Base-by-base conservation (phyloP, 2,329 filamentous ascomycete species). In the Coccinonectria pachysandricola region DNA sequence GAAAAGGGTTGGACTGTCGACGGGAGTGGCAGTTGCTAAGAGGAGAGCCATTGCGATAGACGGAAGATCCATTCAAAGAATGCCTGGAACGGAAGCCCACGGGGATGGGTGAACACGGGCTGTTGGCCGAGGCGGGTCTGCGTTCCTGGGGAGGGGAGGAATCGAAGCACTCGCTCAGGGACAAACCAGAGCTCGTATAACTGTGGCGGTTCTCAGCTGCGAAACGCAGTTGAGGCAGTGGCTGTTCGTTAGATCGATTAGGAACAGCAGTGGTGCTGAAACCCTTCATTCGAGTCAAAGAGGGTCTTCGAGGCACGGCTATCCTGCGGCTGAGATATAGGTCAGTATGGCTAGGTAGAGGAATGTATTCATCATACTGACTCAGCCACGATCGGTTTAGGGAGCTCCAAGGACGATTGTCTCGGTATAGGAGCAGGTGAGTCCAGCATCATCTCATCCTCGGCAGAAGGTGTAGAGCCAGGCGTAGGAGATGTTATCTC, bases 131-230 rank as follows among this genome's bases (percentile, higher is more conserved):
- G 28, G 70, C 61, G 14, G 71, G 61, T 28, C 73, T 65, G 31
- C 71, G 66, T 42, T 87, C 77, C 37, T 79, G 79, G 9, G 79
- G 75, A 3, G 87, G 82, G 8, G 85, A 91, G 40, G 79, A 41
- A 12, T 77, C 68, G 51, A 92, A 92, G 62, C 80, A 85, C 50
- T 92, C 83, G 42, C 77, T 75, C 23, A 91, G 56, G 10, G 80
- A 81, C 39, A 85, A 68, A 11, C 49, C 50, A 15, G 49, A 53
- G 28, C 43, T 49, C 28, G 37, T 38, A 24, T 42, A 45, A 35
- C 27, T 43, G 28, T 43, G 40, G 26, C 33, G 39, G 28, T 45
- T 46, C 21, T 49, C 52, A 21, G 42, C 40, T 25, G 78, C 79
- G 48, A 94, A 92, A 41, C 74, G 74, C 58, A 94, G 91, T 2